Evolutionary conservation across 2,329 filamentous ascomycete genomes (phyloP).

Genomic region (Fusarium denticulatum): DNA sequence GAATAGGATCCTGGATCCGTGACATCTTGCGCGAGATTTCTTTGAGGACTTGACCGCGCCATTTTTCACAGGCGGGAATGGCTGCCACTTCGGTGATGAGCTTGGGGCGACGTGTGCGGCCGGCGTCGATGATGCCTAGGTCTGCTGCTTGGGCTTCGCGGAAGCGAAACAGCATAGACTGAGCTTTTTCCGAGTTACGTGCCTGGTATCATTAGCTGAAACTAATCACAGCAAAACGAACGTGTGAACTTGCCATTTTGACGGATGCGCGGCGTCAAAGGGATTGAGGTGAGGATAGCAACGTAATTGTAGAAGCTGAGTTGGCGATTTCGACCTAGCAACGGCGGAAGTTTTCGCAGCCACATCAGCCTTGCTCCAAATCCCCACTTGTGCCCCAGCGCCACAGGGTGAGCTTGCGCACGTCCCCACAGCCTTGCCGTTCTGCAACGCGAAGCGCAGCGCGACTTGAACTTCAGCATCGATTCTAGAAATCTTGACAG

Average conservation of each 20-base stretch:
- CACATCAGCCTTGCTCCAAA: conserved; percentile 34
- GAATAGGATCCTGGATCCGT: conserved; percentile 88
- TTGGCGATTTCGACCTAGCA: conserved; percentile 27
- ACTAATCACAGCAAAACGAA: rapidly evolving
- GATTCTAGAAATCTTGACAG: neutral
- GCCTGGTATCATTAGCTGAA: conserved; percentile 65
- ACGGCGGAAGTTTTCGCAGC: conserved; percentile 43
- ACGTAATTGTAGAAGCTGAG: conserved; percentile 16
- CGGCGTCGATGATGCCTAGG: conserved; percentile 93
- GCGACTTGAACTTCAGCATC: conserved; percentile 7
- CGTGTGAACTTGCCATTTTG: conserved; percentile 41
- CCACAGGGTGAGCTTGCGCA: conserved; percentile 12
- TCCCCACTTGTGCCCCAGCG: conserved; percentile 22
- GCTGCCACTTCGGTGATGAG: conserved; percentile 86
- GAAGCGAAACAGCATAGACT: conserved; percentile 99
- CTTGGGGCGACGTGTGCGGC: conserved; percentile 88
- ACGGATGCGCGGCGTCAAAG: conserved; percentile 14
- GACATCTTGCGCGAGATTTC: conserved; percentile 97
- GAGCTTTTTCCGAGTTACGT: conserved; percentile 97
- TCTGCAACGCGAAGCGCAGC: neutral
- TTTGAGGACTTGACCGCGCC: conserved; percentile 96
- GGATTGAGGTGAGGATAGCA: conserved; percentile 4
- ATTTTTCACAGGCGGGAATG: conserved; percentile 93
- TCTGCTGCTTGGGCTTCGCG: conserved; percentile 96
- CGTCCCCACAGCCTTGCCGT: conserved; percentile 34